These are phyloP conservation scores for Neonectria ditissima DNA, from an alignment of 2,329 filamentous ascomycete species.

Conservation along the genomic window DNA sequence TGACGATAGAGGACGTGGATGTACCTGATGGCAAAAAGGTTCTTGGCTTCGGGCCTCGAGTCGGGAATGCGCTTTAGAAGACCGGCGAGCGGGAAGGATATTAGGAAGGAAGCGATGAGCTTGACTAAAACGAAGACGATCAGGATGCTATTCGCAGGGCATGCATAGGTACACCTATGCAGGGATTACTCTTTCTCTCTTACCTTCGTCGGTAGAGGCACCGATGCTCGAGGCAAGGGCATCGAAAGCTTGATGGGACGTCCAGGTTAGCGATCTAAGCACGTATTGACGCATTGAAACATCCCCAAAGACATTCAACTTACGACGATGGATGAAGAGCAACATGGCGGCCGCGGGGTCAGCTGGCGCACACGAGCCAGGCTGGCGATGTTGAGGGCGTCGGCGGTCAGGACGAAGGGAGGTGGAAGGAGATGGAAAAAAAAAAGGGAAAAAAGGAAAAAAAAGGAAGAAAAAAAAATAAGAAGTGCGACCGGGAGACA, in stretches of 20 bases:
- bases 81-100: conserved; percentile 92
- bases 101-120: conserved; percentile 87
- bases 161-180: background rate
- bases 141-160: conserved; percentile 17
- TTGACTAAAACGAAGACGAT: conserved; percentile 74
- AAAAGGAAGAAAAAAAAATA: background rate
- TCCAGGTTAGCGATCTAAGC: background rate
- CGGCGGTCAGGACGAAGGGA: conserved; percentile 2
- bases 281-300: conserved; percentile 19
- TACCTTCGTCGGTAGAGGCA: conserved; percentile 55
- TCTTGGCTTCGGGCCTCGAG: conserved; percentile 84
- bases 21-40: conserved; percentile 85
- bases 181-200: background rate
- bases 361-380: conserved; percentile 7
- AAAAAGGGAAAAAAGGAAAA: background rate
- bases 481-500: background rate
- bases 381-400: conserved; percentile 10
- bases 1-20: conserved; percentile 26
- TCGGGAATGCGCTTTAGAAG: conserved; percentile 93
- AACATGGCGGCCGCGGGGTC: conserved; percentile 32
- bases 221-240: conserved; percentile 48
- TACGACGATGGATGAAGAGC: conserved; percentile 39
- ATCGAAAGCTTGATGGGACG: conserved; percentile 49
- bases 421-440: background rate
- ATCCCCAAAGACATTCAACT: conserved; percentile 20